These are phyloP conservation scores for Pseudopithomyces chartarum DNA, from an alignment of 2,329 filamentous ascomycete genomes.

Conservation along the genomic window DNA sequence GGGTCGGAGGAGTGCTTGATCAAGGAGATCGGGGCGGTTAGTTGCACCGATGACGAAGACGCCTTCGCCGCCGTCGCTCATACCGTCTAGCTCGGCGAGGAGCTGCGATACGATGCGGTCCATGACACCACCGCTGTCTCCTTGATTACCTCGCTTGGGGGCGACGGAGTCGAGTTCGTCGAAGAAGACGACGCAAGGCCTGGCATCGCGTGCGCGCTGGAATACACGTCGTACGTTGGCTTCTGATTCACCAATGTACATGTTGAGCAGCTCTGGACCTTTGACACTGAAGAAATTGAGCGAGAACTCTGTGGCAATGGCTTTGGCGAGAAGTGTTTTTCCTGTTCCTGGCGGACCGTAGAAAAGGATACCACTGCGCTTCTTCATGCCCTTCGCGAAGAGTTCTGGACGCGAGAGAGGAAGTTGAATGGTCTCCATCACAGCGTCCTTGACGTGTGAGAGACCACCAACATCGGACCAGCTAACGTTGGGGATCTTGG, in stretches of 20 bases:
- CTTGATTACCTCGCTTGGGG: slow-evolving; percentile 95
- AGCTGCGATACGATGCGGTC: slow-evolving; percentile 95
- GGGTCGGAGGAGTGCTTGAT: slow-evolving; percentile 85
- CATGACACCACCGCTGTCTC: slow-evolving; percentile 97
- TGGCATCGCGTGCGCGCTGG: slow-evolving; percentile 81
- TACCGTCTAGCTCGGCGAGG: slow-evolving; percentile 92
- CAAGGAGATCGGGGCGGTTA: slow-evolving; percentile 89
- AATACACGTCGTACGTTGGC: slow-evolving; percentile 90
- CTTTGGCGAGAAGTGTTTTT: slow-evolving; percentile 90
- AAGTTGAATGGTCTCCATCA: slow-evolving; percentile 94
- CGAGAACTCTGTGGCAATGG: slow-evolving; percentile 90
- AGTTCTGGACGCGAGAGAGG: slow-evolving; percentile 89
- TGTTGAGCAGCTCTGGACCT: slow-evolving; percentile 88
- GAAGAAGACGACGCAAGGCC: slow-evolving; percentile 91
- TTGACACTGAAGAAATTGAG: slow-evolving; percentile 96
- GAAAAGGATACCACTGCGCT: slow-evolving; percentile 90
- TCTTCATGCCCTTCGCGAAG: slow-evolving; percentile 98
- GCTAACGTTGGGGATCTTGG: slow-evolving; percentile 95
- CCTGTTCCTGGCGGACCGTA: slow-evolving; percentile 91
- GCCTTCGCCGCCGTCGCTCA: slow-evolving; percentile 86
- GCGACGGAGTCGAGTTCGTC: slow-evolving; percentile 93
- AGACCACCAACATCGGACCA: slow-evolving; percentile 97
- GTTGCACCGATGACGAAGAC: slow-evolving; percentile 98
- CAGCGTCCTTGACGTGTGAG: slow-evolving; percentile 93
- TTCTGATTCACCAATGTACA: slow-evolving; percentile 95